Percentiles rank a stretch among this genome's conserved stretches.
Evolutionary conservation across 2,329 filamentous ascomycete species (phyloP).

Genomic region (Verticillium isaacii): DNA sequence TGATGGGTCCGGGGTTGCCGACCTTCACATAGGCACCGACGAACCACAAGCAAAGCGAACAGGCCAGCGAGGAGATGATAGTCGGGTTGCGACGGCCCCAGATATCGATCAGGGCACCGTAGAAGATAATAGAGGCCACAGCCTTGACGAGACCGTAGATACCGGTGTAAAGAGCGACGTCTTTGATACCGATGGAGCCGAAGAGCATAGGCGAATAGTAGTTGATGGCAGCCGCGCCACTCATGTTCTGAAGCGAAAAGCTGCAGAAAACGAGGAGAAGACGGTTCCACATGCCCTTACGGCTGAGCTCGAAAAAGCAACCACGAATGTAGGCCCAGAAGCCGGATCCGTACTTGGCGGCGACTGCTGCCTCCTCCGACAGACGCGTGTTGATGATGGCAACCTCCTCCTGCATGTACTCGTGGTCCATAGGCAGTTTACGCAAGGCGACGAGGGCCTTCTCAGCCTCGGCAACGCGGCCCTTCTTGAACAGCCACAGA

Average conservation of each 20-base stretch:
- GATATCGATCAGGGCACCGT: slow-evolving; percentile 32
- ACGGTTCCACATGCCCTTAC: slow-evolving; percentile 35
- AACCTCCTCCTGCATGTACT: slow-evolving; percentile 42
- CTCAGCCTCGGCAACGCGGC: slow-evolving; percentile 16
- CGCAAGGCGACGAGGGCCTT: slow-evolving; percentile 37
- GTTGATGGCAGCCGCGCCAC: slow-evolving; percentile 26
- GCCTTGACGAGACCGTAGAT: slow-evolving; percentile 45
- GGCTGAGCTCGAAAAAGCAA: slow-evolving; percentile 26
- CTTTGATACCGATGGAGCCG: slow-evolving; percentile 37
- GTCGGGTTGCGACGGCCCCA: slow-evolving; percentile 34
- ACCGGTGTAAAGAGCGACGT: slow-evolving; percentile 41
- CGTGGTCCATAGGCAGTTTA: slow-evolving; percentile 33
- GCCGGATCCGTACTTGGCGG: slow-evolving; percentile 25
- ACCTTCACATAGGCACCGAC: slow-evolving; percentile 50
- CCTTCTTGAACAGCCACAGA: slow-evolving; percentile 16
- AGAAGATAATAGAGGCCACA: slow-evolving; percentile 34
- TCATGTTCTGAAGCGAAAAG: slow-evolving; percentile 34
- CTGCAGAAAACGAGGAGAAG: slow-evolving; percentile 29
- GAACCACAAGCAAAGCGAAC: slow-evolving; percentile 44
- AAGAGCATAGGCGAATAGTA: slow-evolving; percentile 35
- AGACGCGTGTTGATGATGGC: slow-evolving; percentile 35
- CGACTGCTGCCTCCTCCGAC: slow-evolving; percentile 25
- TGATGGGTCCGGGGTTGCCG: slow-evolving; percentile 40
- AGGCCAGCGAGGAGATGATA: slow-evolving; percentile 42
- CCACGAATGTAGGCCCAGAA: slow-evolving; percentile 28